A percentile compares a stretch with the other conserved stretches of the same genome.
Evolutionary conservation across 805 yeast genomes (phyloP).

Genomic region (Hanseniaspora hatyaiensis): DNA sequence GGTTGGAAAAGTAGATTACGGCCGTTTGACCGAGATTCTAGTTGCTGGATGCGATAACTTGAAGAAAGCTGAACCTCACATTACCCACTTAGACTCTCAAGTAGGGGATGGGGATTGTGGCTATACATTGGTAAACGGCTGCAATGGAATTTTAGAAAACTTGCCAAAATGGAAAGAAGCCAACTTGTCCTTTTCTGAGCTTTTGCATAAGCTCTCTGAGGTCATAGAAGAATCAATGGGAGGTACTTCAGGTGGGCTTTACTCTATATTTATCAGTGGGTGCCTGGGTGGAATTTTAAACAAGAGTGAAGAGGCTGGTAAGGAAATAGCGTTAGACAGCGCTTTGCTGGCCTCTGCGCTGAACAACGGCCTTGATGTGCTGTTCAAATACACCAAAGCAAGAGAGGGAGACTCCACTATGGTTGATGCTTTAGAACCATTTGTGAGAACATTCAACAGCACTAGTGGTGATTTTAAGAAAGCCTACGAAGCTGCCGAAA

Average conservation of each 20-base stretch:
- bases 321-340: slow-evolving; percentile 26
- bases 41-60: slow-evolving; percentile 41
- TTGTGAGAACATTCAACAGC: slow-evolving; percentile 48
- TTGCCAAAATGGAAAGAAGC: slow-evolving; percentile 34
- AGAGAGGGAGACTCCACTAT: slow-evolving; percentile 80
- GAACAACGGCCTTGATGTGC: slow-evolving; percentile 50
- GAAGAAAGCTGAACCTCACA: slow-evolving; percentile 62
- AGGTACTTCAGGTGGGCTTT: slow-evolving; percentile 90
- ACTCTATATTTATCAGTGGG: slow-evolving; percentile 74
- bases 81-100: slow-evolving; percentile 72
- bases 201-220: slow-evolving; percentile 55
- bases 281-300: slow-evolving; percentile 44
- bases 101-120: slow-evolving; percentile 99
- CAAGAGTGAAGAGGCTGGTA: slow-evolving; percentile 17
- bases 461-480: slow-evolving; percentile 39
- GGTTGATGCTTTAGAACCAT: slow-evolving; percentile 82
- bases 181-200: slow-evolving; percentile 42
- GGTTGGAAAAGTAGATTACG: slow-evolving; percentile 31
- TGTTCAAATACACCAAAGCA: slow-evolving; percentile 80
- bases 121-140: slow-evolving; percentile 76
- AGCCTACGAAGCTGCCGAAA: slow-evolving; percentile 58
- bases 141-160: slow-evolving; percentile 52
- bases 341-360: slow-evolving; percentile 40
- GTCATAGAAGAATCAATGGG: slow-evolving; percentile 88
- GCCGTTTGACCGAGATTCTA: slow-evolving; percentile 30